Conservation (phyloP, 352 stramenopile genomes). For the Phytophthora megakarya region DNA sequence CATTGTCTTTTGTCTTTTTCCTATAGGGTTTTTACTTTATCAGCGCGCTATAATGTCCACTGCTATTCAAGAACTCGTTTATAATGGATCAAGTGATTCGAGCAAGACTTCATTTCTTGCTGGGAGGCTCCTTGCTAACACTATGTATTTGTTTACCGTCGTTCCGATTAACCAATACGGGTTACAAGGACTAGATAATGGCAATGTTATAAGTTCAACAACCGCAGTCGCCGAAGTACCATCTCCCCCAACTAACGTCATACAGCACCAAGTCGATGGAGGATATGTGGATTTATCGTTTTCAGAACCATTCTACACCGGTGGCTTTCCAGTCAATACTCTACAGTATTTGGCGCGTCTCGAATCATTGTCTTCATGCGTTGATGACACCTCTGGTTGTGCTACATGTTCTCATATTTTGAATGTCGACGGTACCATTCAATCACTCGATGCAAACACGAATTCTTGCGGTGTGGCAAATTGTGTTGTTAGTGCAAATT, state of each 20-base stretch:
- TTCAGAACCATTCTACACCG: slow-evolving; percentile 27
- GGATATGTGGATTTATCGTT: slow-evolving; percentile 41
- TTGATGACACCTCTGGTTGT: slow-evolving; percentile 18
- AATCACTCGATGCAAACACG: neutral
- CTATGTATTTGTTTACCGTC: slow-evolving; percentile 43
- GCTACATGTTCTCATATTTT: slow-evolving; percentile 30
- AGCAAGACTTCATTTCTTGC: slow-evolving; percentile 20
- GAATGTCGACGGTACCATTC: neutral
- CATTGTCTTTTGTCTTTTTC: neutral
- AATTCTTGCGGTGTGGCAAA: slow-evolving; percentile 4
- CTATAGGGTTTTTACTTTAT: slow-evolving; percentile 38
- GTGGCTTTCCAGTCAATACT: slow-evolving; percentile 27
- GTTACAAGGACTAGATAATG: slow-evolving; percentile 13
- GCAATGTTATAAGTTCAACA: slow-evolving; percentile 23
- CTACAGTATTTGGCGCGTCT: slow-evolving; percentile 31
- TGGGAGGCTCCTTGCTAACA: slow-evolving; percentile 28
- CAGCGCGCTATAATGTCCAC: neutral
- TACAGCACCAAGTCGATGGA: slow-evolving; percentile 23
- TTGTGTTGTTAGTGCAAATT: slow-evolving; percentile 21
- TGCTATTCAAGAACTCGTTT: slow-evolving; percentile 18
- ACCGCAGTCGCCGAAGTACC: slow-evolving; percentile 28
- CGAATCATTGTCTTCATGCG: slow-evolving; percentile 38
- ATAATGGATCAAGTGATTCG: slow-evolving; percentile 28
- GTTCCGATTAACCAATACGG: slow-evolving; percentile 55
- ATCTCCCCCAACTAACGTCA: slow-evolving; percentile 20